Conservation (phyloP, 805 yeast genomes). For the Candida sphagnicola region DNA sequence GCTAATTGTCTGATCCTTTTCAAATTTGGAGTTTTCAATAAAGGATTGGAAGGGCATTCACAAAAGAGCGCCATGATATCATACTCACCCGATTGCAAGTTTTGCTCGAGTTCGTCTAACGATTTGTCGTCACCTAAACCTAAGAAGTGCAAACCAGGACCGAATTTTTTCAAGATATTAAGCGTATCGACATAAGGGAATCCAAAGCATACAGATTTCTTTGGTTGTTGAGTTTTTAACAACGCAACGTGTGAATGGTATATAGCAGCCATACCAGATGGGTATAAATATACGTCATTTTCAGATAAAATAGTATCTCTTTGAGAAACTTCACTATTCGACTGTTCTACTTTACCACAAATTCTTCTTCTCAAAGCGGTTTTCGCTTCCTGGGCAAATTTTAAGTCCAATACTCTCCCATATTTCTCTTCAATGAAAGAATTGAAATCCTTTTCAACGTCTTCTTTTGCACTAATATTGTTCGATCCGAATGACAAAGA, state of each 20-base stretch:
- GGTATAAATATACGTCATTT: slow-evolving; percentile 76
- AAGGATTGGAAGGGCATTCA: slow-evolving; percentile 95
- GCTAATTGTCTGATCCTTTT: slow-evolving; percentile 60
- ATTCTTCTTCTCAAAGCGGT: slow-evolving; percentile 70
- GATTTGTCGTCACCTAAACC: slow-evolving; percentile 79
- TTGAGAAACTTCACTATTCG: slow-evolving; percentile 20
- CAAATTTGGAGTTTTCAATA: slow-evolving; percentile 80
- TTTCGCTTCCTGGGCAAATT: slow-evolving; percentile 74
- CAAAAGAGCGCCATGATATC: slow-evolving; percentile 76
- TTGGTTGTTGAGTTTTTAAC: slow-evolving; percentile 25
- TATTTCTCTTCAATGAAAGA: slow-evolving; percentile 82
- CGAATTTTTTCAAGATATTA: slow-evolving; percentile 81
- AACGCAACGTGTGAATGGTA: slow-evolving; percentile 72
- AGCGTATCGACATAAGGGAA: slow-evolving; percentile 94
- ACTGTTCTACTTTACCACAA: slow-evolving; percentile 55
- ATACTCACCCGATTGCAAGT: slow-evolving; percentile 51
- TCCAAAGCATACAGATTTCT: slow-evolving; percentile 88
- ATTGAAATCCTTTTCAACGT: slow-evolving; percentile 50
- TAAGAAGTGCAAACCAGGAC: slow-evolving; percentile 83
- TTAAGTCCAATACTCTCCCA: slow-evolving; percentile 82
- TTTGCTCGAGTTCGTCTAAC: slow-evolving; percentile 58
- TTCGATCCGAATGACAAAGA: slow-evolving; percentile 24
- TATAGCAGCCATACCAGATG: slow-evolving; percentile 92
- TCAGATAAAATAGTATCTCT: slow-evolving; percentile 37
- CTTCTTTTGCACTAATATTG: slow-evolving; percentile 19